Conservation (phyloP, 176 grass and related monocot genomes). For the Triticum timopheevii region DNA sequence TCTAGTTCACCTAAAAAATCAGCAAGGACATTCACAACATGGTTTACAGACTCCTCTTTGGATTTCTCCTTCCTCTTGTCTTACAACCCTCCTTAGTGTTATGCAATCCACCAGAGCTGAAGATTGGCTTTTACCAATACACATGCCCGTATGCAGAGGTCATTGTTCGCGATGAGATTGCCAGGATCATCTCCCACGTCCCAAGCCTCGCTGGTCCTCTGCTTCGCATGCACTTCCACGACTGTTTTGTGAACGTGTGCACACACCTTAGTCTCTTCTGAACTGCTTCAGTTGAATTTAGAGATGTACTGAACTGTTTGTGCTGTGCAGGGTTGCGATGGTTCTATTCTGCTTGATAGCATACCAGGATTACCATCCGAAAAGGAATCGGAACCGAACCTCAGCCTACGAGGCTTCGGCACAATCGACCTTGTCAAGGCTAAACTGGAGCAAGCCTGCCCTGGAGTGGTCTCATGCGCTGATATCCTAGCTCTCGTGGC, state of each 20-base stretch:
- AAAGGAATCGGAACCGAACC: conserved; percentile 63
- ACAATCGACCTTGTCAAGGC: conserved; percentile 70
- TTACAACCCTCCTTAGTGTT: conserved; percentile 34
- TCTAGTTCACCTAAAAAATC: conserved; percentile 26
- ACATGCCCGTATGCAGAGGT: conserved; percentile 65
- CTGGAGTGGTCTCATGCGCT: conserved; percentile 81
- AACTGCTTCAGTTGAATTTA: not conserved
- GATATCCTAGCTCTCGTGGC: conserved; percentile 77
- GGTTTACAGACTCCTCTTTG: conserved; percentile 42
- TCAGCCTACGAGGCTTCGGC: conserved; percentile 66
- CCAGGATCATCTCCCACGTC: conserved; percentile 47
- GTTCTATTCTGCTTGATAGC: conserved; percentile 65
- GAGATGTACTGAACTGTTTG: conserved; percentile 10
- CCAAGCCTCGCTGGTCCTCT: conserved; percentile 67
- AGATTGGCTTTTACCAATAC: conserved; percentile 65
- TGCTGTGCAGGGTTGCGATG: conserved; percentile 77
- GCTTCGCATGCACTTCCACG: conserved; percentile 84
- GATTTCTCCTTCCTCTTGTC: conserved; percentile 41
- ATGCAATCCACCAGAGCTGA: conserved; percentile 44
- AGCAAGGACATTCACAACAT: conserved; percentile 32
- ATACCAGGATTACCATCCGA: conserved; percentile 46
- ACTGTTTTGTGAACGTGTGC: conserved; percentile 88
- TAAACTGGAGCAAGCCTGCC: conserved; percentile 75
- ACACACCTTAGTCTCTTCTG: not conserved
- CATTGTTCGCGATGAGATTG: conserved; percentile 59